Base-by-base conservation (phyloP, 352 stramenopile species). In the Globisporangium splendens region DNA sequence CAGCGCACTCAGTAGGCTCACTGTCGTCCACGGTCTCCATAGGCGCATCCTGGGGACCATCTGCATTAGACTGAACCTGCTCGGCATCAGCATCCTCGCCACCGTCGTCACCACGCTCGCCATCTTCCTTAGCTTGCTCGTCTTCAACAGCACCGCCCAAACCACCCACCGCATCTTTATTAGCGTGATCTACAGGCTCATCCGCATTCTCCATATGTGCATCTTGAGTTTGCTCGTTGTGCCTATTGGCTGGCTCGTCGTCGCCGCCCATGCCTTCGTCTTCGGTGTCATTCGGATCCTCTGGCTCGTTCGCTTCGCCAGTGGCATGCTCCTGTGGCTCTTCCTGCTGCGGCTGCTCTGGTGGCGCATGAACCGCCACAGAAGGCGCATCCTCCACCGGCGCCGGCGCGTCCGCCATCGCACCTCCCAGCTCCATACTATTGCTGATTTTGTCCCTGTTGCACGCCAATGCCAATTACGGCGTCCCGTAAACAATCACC, bases 241-340 rank as follows among this genome's bases (percentile, higher is more conserved):
- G 24, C 2, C 24, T 31, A 2, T 31, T 31, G 28, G 10, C 12
- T 8, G 22, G 21, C 7, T 58, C 24, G 8, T 31, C 52, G 21
- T 58, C 10, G 3, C 7, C 20, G 54, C 17, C 18, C 12, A 42
- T 10, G 13, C 24, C 43, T 51, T 50, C 48, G 21, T 54, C 48
- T 20, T 54, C 48, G 11, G 48, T 54, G 48, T 42, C n/a, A 6
- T 54, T 28, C 48, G n/a, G 13, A 21, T 54, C 28, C 48, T 54
- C 48, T 41, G 48, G 28, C 7, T 35, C 39, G 17, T 44, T n/a
- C 39, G 17, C 13, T 8, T 44, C 39, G 39, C 12, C 39, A 8
- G n/a, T 12, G 8, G 46, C 46, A n/a, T 6, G 46, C 46, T 35
- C 28, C 5, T 35, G 28, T 8, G 28, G 28, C 28, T 35, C 28